These are phyloP conservation scores for Digitaria exilis DNA, from an alignment of 202 grass and related monocot species.

Conservation along the genomic window DNA sequence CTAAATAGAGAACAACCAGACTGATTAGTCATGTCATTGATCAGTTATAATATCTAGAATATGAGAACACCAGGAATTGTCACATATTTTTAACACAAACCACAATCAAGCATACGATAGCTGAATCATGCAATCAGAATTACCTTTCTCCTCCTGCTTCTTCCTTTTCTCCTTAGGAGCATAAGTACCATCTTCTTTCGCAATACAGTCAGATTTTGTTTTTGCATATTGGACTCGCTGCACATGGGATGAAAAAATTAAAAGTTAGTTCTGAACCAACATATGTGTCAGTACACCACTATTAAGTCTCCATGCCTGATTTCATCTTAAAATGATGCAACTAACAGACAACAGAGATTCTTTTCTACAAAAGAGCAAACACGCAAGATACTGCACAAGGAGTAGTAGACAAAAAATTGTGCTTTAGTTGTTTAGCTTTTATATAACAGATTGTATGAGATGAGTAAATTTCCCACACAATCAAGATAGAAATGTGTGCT, in stretches of 20 bases:
- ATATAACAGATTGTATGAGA: conserved; percentile 11
- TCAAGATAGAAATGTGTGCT: neutral
- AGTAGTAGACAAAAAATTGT: neutral
- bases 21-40: neutral
- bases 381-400: conserved; percentile 4
- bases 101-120: neutral
- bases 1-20: neutral
- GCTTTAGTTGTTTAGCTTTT: conserved; percentile 6
- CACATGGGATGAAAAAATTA: neutral
- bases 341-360: neutral
- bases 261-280: conserved; percentile 9
- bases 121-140: conserved; percentile 10
- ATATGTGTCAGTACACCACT: neutral
- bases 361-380: neutral
- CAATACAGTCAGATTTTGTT: conserved; percentile 89
- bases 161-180: conserved; percentile 92
- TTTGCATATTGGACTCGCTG: conserved; percentile 95
- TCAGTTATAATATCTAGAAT: conserved; percentile 1
- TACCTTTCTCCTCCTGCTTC: conserved; percentile 98
- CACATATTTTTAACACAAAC: neutral
- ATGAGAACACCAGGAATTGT: neutral
- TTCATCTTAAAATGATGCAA: neutral
- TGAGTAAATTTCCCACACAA: neutral
- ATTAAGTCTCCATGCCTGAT: neutral
- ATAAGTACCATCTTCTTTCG: conserved; percentile 88